Conservation (phyloP, 768 basidiomycete genomes). For the Mrakia gelida region DNA sequence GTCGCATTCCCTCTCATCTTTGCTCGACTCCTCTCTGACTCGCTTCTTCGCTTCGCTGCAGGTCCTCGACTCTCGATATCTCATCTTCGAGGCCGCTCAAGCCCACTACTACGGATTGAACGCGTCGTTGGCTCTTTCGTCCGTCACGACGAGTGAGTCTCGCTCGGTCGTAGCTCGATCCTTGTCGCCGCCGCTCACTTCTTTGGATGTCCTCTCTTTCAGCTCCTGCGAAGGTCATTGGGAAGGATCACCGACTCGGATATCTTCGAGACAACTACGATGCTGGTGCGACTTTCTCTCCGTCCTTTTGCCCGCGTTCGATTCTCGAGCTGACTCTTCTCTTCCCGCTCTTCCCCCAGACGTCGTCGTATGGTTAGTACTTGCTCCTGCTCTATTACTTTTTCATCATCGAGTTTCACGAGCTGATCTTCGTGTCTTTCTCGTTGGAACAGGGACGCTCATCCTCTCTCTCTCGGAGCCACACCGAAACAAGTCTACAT, state of each 20-base stretch:
- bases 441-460: constrained; percentile 44
- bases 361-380: constrained; percentile 52
- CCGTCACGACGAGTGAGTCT: constrained; percentile 25
- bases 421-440: neutral
- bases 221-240: constrained; percentile 65
- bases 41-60: no score
- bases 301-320: no score
- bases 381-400: neutral
- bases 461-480: constrained; percentile 71
- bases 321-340: no score
- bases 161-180: neutral
- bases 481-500: constrained; percentile 78
- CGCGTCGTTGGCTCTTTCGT: constrained; percentile 59
- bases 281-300: constrained; percentile 43
- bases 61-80: constrained; percentile 58
- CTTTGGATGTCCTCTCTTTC: no score
- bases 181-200: no score
- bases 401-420: neutral
- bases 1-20: no score
- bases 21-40: no score
- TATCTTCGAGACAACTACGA: constrained; percentile 66
- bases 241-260: constrained; percentile 73
- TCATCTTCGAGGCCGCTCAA: constrained; percentile 79
- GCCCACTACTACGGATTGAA: constrained; percentile 64
- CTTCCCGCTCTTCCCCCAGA: constrained; percentile 43